phyloP scores from a whole-genome alignment of 140 eudicot species.

The Oenanthe javanica region DNA sequence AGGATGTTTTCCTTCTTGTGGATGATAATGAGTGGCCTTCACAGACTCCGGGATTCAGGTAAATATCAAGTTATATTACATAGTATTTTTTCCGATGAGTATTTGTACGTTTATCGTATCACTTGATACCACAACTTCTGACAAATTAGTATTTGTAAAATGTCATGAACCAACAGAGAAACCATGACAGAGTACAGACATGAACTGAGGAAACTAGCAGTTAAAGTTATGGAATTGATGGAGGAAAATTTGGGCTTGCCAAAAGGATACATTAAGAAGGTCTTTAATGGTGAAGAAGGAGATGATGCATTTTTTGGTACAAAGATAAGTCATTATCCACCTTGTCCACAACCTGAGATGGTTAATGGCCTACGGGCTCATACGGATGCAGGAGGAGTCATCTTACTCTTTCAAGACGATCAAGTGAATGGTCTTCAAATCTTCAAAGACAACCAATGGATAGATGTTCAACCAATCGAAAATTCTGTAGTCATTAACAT shows the following conservation, averaged over 20 bases:
- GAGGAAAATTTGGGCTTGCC: constrained; percentile 78
- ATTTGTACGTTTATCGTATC: no score
- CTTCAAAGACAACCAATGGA: constrained; percentile 58
- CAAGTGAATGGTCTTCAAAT: constrained; percentile 63
- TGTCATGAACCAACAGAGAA: constrained; percentile 38
- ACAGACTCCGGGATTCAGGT: constrained; percentile 62
- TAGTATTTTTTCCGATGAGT: background rate
- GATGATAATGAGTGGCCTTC: constrained; percentile 81
- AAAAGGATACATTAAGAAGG: constrained; percentile 63
- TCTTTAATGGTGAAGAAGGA: constrained; percentile 47
- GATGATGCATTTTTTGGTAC: constrained; percentile 78
- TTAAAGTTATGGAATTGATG: constrained; percentile 73
- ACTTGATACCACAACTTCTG: no score
- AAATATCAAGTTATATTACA: constrained; percentile 7
- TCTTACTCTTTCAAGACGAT: constrained; percentile 86
- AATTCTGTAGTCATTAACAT: constrained; percentile 49
- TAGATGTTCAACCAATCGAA: constrained; percentile 42
- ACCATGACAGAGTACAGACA: constrained; percentile 71
- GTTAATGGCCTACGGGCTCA: constrained; percentile 77
- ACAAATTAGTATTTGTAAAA: background rate
- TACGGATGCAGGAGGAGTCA: constrained; percentile 90
- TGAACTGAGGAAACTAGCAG: constrained; percentile 71
- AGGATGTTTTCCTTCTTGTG: constrained; percentile 66
- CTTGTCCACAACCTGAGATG: constrained; percentile 67
- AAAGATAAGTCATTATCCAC: constrained; percentile 92